A percentile compares a stretch with the other conserved stretches of the same genome.
Conservation (phyloP, 192 early-diverging fungal species). For the Coemansia sp. region DNA sequence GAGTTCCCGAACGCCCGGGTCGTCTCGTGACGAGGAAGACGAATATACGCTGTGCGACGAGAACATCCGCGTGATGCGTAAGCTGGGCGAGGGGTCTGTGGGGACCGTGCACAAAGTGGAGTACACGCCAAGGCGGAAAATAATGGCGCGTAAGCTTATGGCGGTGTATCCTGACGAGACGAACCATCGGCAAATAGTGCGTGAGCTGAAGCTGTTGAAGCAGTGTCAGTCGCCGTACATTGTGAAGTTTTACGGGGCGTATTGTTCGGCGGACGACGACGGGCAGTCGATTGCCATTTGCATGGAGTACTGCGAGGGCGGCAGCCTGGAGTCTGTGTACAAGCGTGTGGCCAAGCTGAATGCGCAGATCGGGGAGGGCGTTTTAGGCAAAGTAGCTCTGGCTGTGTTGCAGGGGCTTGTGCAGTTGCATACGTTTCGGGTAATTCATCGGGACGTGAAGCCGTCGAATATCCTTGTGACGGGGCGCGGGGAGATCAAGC, state of each 20-base stretch:
- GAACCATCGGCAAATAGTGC: constrained; percentile 79
- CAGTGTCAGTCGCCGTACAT: constrained; percentile 91
- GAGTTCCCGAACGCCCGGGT: neutral
- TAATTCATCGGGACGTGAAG: constrained; percentile 98
- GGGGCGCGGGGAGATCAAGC: constrained; percentile 84
- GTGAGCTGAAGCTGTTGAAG: constrained; percentile 88
- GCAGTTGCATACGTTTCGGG: constrained; percentile 80
- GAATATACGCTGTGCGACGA: constrained; percentile 53
- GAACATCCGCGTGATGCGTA: constrained; percentile 72
- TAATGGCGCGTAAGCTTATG: constrained; percentile 93
- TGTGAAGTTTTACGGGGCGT: constrained; percentile 94
- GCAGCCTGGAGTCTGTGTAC: constrained; percentile 91
- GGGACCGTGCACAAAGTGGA: constrained; percentile 89
- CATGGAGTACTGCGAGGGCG: constrained; percentile 96
- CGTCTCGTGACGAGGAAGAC: constrained; percentile 17
- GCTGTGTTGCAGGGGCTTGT: constrained; percentile 89
- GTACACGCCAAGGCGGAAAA: constrained; percentile 67
- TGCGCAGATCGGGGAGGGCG: constrained; percentile 83
- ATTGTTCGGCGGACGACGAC: constrained; percentile 72
- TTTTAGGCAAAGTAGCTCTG: constrained; percentile 85
- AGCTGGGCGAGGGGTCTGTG: constrained; percentile 90
- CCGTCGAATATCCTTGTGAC: constrained; percentile 97
- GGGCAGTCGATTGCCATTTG: constrained; percentile 83
- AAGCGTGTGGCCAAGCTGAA: constrained; percentile 65
- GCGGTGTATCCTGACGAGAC: constrained; percentile 66